Conservation (phyloP, 164 flowering plant genomes). For the Aristolochia contorta region DNA sequence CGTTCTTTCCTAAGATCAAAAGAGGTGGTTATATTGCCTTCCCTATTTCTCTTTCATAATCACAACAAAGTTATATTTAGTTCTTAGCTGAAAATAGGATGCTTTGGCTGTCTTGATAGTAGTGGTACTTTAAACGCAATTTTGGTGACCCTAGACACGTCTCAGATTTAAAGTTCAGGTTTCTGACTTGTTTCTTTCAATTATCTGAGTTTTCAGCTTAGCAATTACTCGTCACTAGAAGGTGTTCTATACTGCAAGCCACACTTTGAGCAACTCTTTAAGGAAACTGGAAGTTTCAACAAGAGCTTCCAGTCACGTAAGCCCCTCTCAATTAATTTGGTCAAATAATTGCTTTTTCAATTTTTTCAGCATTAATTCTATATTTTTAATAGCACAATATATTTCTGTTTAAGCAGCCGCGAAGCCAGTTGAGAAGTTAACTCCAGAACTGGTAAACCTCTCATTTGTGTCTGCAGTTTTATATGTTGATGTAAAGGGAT, state of each 20-base stretch:
- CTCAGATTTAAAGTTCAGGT: not conserved
- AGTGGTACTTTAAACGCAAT: too few relatives aligned
- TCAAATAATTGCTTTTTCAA: not conserved
- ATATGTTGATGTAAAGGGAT: not conserved
- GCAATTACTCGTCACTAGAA: slow-evolving; percentile 89
- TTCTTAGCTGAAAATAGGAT: too few relatives aligned
- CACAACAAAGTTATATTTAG: too few relatives aligned
- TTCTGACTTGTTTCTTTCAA: not conserved
- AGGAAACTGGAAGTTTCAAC: slow-evolving; percentile 84
- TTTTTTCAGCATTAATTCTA: not conserved
- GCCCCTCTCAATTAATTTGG: slow-evolving; percentile 10
- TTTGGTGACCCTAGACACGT: not conserved
- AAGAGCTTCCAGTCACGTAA: slow-evolving; percentile 89
- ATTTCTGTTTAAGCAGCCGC: slow-evolving; percentile 50
- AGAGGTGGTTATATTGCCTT: too few relatives aligned
- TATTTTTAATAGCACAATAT: slow-evolving; percentile 7
- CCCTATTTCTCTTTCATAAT: too few relatives aligned
- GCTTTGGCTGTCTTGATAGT: too few relatives aligned
- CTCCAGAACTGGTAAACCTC: slow-evolving; percentile 72
- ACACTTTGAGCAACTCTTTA: slow-evolving; percentile 94
- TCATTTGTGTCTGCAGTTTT: slow-evolving; percentile 1
- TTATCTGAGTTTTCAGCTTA: slow-evolving; percentile 41
- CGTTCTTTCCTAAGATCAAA: too few relatives aligned
- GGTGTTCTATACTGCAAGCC: slow-evolving; percentile 94
- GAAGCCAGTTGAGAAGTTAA: slow-evolving; percentile 73